Conservation (phyloP, 805 yeast genomes). For the Torulaspora quercuum region DNA sequence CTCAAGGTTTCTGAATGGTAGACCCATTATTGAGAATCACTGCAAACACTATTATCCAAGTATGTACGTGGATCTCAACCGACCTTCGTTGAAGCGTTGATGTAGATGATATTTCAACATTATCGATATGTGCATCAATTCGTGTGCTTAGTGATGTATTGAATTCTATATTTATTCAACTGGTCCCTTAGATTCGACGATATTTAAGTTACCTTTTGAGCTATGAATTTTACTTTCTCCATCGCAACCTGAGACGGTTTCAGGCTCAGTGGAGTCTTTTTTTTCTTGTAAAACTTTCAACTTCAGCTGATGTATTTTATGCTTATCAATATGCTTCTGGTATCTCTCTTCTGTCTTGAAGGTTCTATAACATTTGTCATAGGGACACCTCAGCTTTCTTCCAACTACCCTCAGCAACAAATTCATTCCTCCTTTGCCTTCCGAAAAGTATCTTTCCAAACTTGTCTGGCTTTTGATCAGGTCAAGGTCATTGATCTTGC, state of each 20-base stretch:
- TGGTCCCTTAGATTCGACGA: no score
- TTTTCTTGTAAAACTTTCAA: conserved; percentile 26
- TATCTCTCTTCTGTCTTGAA: conserved; percentile 43
- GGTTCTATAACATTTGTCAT: conserved; percentile 48
- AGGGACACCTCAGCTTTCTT: conserved; percentile 46
- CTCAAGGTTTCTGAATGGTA: no score
- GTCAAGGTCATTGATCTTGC: conserved; percentile 16
- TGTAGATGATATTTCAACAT: no score
- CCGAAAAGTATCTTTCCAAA: conserved; percentile 27
- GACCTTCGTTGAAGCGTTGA: no score
- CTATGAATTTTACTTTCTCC: background rate
- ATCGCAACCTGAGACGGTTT: background rate
- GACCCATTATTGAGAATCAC: no score
- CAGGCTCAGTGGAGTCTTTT: conserved; percentile 1
- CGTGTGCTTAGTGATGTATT: no score
- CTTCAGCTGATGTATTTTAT: conserved; percentile 35
- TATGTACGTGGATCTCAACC: no score
- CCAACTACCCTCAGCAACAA: conserved; percentile 37
- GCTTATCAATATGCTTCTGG: conserved; percentile 35
- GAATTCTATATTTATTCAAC: no score
- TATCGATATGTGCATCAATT: no score
- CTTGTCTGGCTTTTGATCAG: conserved; percentile 23
- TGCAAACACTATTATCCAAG: no score
- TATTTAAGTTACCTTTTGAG: background rate
- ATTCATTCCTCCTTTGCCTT: conserved; percentile 29